Percentiles rank a stretch among this genome's conserved stretches.
phyloP scores from a whole-genome alignment of 164 flowering plant genomes.

The Vitis rupestris region DNA sequence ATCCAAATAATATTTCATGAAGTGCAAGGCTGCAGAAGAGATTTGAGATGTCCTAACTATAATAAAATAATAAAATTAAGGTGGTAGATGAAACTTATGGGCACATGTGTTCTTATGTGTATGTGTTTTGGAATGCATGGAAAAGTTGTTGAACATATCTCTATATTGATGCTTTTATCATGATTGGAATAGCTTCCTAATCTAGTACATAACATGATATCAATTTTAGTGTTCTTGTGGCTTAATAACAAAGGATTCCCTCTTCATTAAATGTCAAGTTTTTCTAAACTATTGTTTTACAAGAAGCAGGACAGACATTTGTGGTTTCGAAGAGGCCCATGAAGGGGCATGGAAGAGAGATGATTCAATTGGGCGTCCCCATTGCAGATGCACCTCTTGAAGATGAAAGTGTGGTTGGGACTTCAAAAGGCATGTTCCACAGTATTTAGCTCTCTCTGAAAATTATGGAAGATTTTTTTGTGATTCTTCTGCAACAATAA shows the following conservation, averaged over 20 bases:
- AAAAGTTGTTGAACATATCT: no score
- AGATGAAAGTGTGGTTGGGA: constrained; percentile 49
- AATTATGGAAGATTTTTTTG: not conserved
- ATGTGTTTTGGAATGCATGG: no score
- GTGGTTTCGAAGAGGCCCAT: constrained; percentile 66
- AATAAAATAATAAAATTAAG: no score
- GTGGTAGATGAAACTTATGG: no score
- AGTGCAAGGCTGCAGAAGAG: not conserved
- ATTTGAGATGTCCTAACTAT: not conserved
- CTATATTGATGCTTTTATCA: no score
- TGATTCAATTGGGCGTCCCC: constrained; percentile 76
- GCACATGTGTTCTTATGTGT: no score
- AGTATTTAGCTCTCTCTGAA: not conserved
- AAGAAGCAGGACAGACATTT: constrained; percentile 73
- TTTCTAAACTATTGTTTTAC: constrained; percentile 6
- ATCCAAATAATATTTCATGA: not conserved
- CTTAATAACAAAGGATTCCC: not conserved
- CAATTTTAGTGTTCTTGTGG: no score
- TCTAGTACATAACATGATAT: no score
- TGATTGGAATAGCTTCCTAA: no score
- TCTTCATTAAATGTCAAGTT: not conserved
- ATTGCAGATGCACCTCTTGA: constrained; percentile 63
- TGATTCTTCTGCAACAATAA: no score
- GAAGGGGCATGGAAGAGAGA: constrained; percentile 89
- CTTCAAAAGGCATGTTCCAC: constrained; percentile 59